Evolutionary conservation across 306 rosid genomes (phyloP).

Genomic region (Coriaria nepalensis): DNA sequence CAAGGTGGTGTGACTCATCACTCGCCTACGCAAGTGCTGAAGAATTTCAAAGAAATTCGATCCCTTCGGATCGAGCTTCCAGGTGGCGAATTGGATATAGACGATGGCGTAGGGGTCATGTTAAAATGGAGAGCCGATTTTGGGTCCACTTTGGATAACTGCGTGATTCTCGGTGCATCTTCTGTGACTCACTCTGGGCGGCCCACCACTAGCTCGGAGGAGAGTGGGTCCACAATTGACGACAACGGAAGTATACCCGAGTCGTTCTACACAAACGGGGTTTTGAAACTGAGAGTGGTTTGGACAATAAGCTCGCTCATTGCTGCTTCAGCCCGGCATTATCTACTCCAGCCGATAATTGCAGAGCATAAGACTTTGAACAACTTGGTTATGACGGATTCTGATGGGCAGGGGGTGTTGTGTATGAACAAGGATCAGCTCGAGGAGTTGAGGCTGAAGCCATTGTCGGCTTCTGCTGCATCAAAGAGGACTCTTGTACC

Average conservation of each 20-base stretch:
- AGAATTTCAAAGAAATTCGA: slow-evolving; percentile 84
- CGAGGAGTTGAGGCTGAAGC: slow-evolving; percentile 95
- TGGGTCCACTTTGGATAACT: slow-evolving; percentile 84
- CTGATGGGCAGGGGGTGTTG: slow-evolving; percentile 92
- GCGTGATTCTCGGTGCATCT: slow-evolving; percentile 87
- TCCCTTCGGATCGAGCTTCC: slow-evolving; percentile 95
- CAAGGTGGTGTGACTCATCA: slow-evolving; percentile 86
- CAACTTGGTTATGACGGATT: slow-evolving; percentile 74
- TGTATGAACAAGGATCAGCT: slow-evolving; percentile 86
- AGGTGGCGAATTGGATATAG: slow-evolving; percentile 82
- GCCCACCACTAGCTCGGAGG: not conserved
- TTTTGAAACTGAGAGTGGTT: slow-evolving; percentile 74
- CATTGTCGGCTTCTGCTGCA: slow-evolving; percentile 85
- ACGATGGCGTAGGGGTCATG: slow-evolving; percentile 89
- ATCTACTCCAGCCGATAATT: slow-evolving; percentile 77
- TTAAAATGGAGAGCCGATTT: slow-evolving; percentile 93
- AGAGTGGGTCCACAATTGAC: slow-evolving; percentile 11
- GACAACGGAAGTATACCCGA: slow-evolving; percentile 95
- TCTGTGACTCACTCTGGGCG: slow-evolving; percentile 34
- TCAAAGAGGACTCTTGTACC: slow-evolving; percentile 98
- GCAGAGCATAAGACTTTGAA: slow-evolving; percentile 76
- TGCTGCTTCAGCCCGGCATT: slow-evolving; percentile 95
- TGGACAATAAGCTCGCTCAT: slow-evolving; percentile 96
- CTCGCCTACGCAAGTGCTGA: slow-evolving; percentile 87
- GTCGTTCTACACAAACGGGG: slow-evolving; percentile 87